These are phyloP conservation scores for Plectosphaerella plurivora DNA, from an alignment of 2,329 filamentous ascomycete genomes.

Conservation along the genomic window DNA sequence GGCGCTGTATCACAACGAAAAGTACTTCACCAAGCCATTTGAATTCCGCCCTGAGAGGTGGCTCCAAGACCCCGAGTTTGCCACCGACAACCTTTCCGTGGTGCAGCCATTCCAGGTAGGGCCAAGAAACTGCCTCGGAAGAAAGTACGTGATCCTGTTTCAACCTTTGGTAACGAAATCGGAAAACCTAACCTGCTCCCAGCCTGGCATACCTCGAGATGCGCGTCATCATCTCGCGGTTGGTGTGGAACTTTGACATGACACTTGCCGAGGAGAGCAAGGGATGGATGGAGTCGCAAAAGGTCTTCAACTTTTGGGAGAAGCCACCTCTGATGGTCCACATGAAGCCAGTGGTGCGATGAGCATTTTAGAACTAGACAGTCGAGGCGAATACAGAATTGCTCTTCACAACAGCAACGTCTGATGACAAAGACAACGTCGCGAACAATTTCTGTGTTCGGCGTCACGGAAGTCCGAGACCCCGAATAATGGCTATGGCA, in stretches of 20 bases:
- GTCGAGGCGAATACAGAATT: too few species aligned
- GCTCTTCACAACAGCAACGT: too few species aligned
- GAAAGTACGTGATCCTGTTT: conserved; percentile 25
- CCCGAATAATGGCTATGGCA: too few species aligned
- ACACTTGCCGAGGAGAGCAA: conserved; percentile 25
- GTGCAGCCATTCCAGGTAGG: conserved; percentile 7
- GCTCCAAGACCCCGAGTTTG: conserved; percentile 10
- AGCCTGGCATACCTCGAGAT: conserved; percentile 47
- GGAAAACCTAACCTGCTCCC: background rate
- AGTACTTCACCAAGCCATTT: conserved; percentile 39
- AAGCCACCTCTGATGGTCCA: conserved; percentile 19
- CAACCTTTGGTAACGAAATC: conserved; percentile 23
- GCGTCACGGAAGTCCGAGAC: too few species aligned
- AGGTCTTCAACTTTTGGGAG: conserved; percentile 32
- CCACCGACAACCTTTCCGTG: conserved; percentile 3
- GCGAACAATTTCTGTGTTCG: too few species aligned
- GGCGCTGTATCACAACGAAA: conserved; percentile 35
- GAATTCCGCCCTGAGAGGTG: conserved; percentile 32
- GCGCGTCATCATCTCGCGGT: conserved; percentile 39
- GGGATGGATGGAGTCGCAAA: conserved; percentile 33
- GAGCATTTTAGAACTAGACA: conserved; percentile 15
- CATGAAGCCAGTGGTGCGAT: background rate
- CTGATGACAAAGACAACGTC: conserved; percentile 39
- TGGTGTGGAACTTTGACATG: conserved; percentile 47
- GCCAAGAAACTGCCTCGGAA: conserved; percentile 7